Evolutionary conservation across 225 moss, liverwort and hornwort genomes (phyloP), one percentile per base, ranked within the genome.

Genomic region (Bryum argenteum): DNA sequence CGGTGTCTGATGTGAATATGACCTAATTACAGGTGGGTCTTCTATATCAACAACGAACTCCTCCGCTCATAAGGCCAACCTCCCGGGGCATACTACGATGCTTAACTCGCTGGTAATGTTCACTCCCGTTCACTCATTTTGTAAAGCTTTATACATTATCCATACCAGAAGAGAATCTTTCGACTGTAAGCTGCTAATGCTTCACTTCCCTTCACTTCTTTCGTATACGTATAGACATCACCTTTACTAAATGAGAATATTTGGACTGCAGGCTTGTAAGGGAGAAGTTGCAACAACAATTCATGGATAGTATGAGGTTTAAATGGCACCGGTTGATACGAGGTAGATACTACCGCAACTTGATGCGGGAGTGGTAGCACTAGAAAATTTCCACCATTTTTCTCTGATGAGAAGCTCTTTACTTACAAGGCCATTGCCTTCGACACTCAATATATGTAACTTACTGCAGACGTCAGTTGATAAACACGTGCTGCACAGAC

Each of bases 21-120:
- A 24, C 74, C 20, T 77, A 61, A 72, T n/a, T 58, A 65, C 9
- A 96, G 96, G 96, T 91, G 66, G 93, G 96, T 65, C 68, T 96
- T 7, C 79, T 96, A 16, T 96, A 96, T 85, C 91, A 91, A 73
- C 96, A 96, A 83, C 82, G 82, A 66, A 90, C 88, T 61, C 73
- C 90, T 58, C 90, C 96, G 26, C 89, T 89, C 47, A 61, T 90
- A 50, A 93, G 96, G 7, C 90, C 96, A 28, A 87, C 84, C 26
- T 77, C 88, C 74, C 81, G 78, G 28, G 93, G 87, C 70, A 82
- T 93, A 37, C 64, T 84, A 8, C 82, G 93, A 56, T 96, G 96
- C 79, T 75, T 96, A 43, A 84, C 84, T 63, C 88, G 96, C 70
- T 96, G 93, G 96, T 96, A 91, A 64, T 21, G 62, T 56, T 71